Percentiles rank a stretch among this genome's conserved stretches.
phyloP scores from a whole-genome alignment of 192 early-diverging fungal genomes.

The Chytriomyces sp. region DNA sequence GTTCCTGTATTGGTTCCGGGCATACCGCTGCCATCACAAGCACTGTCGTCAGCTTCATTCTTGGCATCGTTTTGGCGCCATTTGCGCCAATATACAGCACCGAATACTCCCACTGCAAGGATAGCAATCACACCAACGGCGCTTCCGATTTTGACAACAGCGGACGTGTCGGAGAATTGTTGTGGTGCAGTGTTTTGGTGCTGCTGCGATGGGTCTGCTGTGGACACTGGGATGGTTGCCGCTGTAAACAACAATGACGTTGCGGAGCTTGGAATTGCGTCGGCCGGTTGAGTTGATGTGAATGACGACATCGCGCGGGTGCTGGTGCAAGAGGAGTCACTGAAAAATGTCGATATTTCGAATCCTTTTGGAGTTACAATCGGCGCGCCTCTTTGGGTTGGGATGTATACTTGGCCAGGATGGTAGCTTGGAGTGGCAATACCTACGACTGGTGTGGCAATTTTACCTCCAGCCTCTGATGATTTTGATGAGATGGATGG shows the following conservation, averaged over 20 bases:
- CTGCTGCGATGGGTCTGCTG: not conserved
- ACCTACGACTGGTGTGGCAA: too few relatives aligned
- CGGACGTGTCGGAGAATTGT: not conserved
- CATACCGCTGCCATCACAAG: not conserved
- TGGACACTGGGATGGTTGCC: not conserved
- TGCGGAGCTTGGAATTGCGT: too few relatives aligned
- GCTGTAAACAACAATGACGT: too few relatives aligned
- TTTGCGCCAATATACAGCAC: slow-evolving; percentile 1
- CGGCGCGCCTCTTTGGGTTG: not conserved
- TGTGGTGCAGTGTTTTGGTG: not conserved
- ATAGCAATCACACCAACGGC: not conserved
- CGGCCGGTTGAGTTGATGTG: too few relatives aligned
- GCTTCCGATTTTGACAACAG: not conserved
- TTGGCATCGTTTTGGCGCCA: not conserved
- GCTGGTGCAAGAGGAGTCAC: too few relatives aligned
- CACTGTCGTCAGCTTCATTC: not conserved
- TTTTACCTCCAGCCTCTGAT: too few relatives aligned
- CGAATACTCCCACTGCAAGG: not conserved
- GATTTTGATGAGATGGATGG: too few relatives aligned
- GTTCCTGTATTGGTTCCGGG: not conserved
- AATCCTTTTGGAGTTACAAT: not conserved
- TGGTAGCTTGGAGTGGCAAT: too few relatives aligned
- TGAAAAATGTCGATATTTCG: too few relatives aligned
- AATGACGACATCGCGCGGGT: too few relatives aligned
- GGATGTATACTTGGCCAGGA: not conserved